Evolutionary conservation across 2,329 filamentous ascomycete genomes (phyloP).

Genomic region (Exophiala bonariae): DNA sequence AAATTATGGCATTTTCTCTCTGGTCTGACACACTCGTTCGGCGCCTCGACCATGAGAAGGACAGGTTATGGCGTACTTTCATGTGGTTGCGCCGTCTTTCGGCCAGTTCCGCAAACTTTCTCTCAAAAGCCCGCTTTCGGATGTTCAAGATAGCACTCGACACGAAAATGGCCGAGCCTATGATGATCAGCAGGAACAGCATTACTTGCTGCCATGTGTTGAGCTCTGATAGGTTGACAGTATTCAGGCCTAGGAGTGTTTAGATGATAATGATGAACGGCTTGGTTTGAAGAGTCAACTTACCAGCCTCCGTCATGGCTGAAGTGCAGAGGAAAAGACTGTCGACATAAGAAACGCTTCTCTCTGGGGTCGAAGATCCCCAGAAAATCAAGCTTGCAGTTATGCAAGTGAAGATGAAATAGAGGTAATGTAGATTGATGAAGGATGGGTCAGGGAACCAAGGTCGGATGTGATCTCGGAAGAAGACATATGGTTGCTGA

Average conservation of each 20-base stretch:
- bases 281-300: constrained; percentile 19
- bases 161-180: constrained; percentile 49
- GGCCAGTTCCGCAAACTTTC: constrained; percentile 25
- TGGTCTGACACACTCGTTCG: too few species aligned
- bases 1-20: too few species aligned
- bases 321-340: constrained; percentile 47
- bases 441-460: constrained; percentile 29
- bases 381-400: constrained; percentile 49
- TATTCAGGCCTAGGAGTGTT: constrained; percentile 38
- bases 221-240: constrained; percentile 47
- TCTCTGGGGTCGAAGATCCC: constrained; percentile 44
- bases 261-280: background rate
- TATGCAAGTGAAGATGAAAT: constrained; percentile 45
- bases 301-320: constrained; percentile 51
- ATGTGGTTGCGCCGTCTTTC: constrained; percentile 11
- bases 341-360: constrained; percentile 46
- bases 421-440: constrained; percentile 47
- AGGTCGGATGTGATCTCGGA: background rate
- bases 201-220: constrained; percentile 51
- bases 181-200: constrained; percentile 48
- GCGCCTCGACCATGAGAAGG: background rate
- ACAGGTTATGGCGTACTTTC: background rate
- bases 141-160: constrained; percentile 45
- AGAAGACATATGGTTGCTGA: background rate
- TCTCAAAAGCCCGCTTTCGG: constrained; percentile 36